Conservation (phyloP, 225 moss, liverwort and hornwort genomes). For the Bryoerythrophyllum caledonicum region DNA sequence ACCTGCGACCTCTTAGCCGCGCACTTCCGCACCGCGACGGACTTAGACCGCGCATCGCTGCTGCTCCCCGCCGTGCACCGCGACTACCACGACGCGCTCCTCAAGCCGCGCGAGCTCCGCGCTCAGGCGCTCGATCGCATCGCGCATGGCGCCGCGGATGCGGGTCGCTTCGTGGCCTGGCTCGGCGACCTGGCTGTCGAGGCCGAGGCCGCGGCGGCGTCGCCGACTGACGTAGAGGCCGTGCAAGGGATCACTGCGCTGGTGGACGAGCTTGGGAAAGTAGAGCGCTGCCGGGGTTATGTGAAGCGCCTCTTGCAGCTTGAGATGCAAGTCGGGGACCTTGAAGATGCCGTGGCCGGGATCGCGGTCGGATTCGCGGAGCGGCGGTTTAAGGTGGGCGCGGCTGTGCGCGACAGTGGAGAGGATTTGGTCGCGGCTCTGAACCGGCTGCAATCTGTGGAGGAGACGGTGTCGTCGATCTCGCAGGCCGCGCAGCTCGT, state of each 20-base stretch:
- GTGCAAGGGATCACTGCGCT: slow-evolving; percentile 55
- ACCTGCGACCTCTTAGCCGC: slow-evolving; percentile 13
- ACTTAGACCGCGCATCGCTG: slow-evolving; percentile 24
- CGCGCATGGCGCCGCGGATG: slow-evolving; percentile 27
- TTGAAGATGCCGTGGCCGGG: slow-evolving; percentile 70
- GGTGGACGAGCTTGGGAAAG: slow-evolving; percentile 71
- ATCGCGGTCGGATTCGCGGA: slow-evolving; percentile 43
- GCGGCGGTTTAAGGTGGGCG: slow-evolving; percentile 53
- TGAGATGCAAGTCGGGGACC: slow-evolving; percentile 80
- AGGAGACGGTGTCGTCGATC: slow-evolving; percentile 48
- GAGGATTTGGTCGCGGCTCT: slow-evolving; percentile 63
- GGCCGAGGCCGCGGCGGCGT: slow-evolving; percentile 4
- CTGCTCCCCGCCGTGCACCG: slow-evolving; percentile 36
- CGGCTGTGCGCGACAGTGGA: slow-evolving; percentile 30
- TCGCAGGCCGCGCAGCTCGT: slow-evolving; percentile 53
- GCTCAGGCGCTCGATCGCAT: slow-evolving; percentile 35
- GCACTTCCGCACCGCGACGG: slow-evolving; percentile 25
- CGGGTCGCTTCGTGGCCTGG: slow-evolving; percentile 21
- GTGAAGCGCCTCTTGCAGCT: slow-evolving; percentile 71
- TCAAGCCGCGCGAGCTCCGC: slow-evolving; percentile 37
- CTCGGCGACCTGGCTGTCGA: slow-evolving; percentile 29
- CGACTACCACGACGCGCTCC: slow-evolving; percentile 25
- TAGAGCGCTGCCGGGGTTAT: slow-evolving; percentile 68
- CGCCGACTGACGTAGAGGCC: slow-evolving; percentile 14
- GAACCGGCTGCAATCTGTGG: slow-evolving; percentile 55